Conservation (phyloP, 202 grass and related monocot genomes). For the Setaria viridis region DNA sequence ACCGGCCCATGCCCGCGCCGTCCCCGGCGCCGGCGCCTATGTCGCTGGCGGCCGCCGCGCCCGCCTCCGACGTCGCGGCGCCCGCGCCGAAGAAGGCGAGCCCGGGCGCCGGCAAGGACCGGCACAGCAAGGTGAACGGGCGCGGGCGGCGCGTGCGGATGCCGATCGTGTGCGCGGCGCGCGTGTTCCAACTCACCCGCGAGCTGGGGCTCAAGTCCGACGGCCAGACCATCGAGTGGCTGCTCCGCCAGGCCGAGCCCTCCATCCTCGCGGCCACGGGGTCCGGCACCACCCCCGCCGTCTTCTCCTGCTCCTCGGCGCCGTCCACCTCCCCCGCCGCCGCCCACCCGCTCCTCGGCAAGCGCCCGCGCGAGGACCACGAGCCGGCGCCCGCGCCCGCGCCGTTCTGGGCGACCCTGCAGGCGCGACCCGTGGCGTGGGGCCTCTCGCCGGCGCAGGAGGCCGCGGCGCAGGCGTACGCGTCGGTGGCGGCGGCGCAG, state of each 20-base stretch:
- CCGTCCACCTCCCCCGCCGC: conserved; percentile 54
- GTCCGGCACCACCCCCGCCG: conserved; percentile 85
- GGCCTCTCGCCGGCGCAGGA: conserved; percentile 62
- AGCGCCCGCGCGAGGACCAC: conserved; percentile 47
- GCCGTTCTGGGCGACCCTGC: conserved; percentile 57
- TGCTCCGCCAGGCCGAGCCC: conserved; percentile 93
- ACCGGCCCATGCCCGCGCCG: conserved; percentile 49
- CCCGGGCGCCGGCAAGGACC: conserved; percentile 63
- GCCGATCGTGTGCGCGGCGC: conserved; percentile 93
- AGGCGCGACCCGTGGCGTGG: conserved; percentile 64
- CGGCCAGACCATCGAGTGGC: conserved; percentile 96
- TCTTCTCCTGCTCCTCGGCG: conserved; percentile 78
- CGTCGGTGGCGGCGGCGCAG: conserved; percentile 53
- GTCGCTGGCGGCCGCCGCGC: conserved; percentile 3
- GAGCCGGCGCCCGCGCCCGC: conserved; percentile 14
- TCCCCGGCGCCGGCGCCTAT: conserved; percentile 29
- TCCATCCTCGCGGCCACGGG: conserved; percentile 94
- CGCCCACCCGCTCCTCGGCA: conserved; percentile 35
- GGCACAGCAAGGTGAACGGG: conserved; percentile 96
- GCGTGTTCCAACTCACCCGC: conserved; percentile 94
- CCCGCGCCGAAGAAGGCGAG: conserved; percentile 26
- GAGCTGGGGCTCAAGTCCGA: conserved; percentile 99
- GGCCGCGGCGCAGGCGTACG: conserved; percentile 59
- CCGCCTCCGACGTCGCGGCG: conserved; percentile 7
- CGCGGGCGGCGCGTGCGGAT: conserved; percentile 94